Percentiles rank a stretch among this genome's conserved stretches.
These are phyloP conservation scores for Capronia coronata DNA, from an alignment of 2,329 filamentous ascomycete species.

Conservation along the genomic window DNA sequence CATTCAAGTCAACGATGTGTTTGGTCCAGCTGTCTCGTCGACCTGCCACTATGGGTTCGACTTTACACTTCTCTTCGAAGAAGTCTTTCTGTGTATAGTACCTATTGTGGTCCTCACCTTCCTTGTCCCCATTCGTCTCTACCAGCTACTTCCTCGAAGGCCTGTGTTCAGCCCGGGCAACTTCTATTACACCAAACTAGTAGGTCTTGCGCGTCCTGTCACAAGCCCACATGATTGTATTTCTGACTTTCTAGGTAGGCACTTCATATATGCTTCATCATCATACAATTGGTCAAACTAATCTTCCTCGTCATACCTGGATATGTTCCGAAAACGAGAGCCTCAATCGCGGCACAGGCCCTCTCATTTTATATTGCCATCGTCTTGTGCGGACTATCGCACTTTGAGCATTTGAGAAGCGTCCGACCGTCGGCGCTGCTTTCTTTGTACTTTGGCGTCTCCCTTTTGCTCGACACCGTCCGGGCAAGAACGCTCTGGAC, in stretches of 20 bases:
- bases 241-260: slow-evolving; percentile 29
- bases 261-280: too few species aligned
- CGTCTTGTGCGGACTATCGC: slow-evolving; percentile 27
- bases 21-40: too few species aligned
- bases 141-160: too few species aligned
- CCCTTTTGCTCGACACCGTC: slow-evolving; percentile 39
- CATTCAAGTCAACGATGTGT: too few species aligned
- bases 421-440: slow-evolving; percentile 32
- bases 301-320: slow-evolving; percentile 29
- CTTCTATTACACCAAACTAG: slow-evolving; percentile 18
- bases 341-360: slow-evolving; percentile 17
- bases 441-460: slow-evolving; percentile 38
- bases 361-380: slow-evolving; percentile 26
- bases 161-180: slow-evolving; percentile 21
- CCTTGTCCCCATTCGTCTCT: slow-evolving; percentile 33
- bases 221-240: slow-evolving; percentile 13
- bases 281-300: slow-evolving; percentile 36
- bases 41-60: too few species aligned
- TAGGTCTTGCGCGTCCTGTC: neutral
- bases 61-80: slow-evolving; percentile 44
- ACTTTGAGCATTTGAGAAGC: slow-evolving; percentile 30
- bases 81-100: slow-evolving; percentile 36
- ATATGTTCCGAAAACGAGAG: slow-evolving; percentile 15
- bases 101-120: slow-evolving; percentile 36
- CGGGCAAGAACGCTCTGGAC: slow-evolving; percentile 36